Base-by-base conservation (phyloP, 768 basidiomycete genomes). In the Lactarius trivialis region DNA sequence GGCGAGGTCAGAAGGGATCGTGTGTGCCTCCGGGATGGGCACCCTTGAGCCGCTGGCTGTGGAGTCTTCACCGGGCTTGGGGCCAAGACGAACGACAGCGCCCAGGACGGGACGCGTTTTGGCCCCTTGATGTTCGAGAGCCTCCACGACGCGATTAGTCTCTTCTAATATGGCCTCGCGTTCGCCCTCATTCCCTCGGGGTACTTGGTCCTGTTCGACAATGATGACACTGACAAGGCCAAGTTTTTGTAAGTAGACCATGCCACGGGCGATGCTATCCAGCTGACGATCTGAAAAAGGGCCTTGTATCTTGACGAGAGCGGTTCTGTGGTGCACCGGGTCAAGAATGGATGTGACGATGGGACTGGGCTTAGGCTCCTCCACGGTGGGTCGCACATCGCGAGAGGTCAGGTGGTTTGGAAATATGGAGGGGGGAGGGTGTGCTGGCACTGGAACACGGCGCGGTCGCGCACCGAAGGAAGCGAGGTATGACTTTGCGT, bases 161-260 rank as follows among this genome's bases (percentile, higher is more conserved):
- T 98, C 94, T 65, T 91, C 86, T 24, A 87, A 75, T 55, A 91
- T 78, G 7, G 76, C 74, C 5, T 79, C 71, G 8, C 90, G 83
- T 70, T 92, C 90, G 56, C 85, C 83, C 63, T 84, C 81, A 34
- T 85, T 83, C 8, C 90, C 89, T 17, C 82, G 78, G 49, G 74
- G 76, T 55, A 92, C 79, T 19, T 84, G 81, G 72, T 97, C 94
- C 68, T 91, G 85, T 65, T 98, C 97, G 55, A 97, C 84, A 61
- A 98, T 91, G 65, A 99, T 92, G 68, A 99, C 93, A 66, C 90
- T 90, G 68, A 98, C 91, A 21, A 99, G 81, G 2, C 97, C 97
- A 19, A 98, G 86, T 71, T 95, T 96, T 73, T 96, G 91, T 52
- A 99, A 83, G 72, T 97, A 94, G 43, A 95, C 91, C 77, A 99